Evolutionary conservation across 2,329 filamentous ascomycete genomes (phyloP).

Genomic region (Scedosporium minutisporum): DNA sequence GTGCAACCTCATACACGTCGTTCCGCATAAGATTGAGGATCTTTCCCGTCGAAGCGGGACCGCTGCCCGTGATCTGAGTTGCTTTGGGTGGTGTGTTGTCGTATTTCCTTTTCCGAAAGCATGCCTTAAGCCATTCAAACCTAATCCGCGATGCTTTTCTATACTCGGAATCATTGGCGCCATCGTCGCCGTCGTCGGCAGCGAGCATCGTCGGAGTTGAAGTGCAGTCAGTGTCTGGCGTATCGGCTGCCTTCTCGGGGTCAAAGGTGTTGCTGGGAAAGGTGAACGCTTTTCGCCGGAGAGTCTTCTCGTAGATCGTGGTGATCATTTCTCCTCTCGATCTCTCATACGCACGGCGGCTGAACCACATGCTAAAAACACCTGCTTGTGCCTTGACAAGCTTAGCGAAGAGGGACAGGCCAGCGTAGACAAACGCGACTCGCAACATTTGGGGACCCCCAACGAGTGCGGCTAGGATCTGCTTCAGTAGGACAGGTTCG

Average conservation of each 20-base stretch:
- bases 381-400: constrained; percentile 54
- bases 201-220: neutral
- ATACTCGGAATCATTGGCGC: constrained; percentile 9
- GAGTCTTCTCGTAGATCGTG: constrained; percentile 71
- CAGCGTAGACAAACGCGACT: constrained; percentile 40
- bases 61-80: neutral
- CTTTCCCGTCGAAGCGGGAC: constrained; percentile 75
- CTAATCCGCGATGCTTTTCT: neutral
- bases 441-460: constrained; percentile 1
- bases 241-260: neutral
- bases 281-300: constrained; percentile 51
- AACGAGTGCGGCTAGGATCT: constrained; percentile 38
- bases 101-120: neutral
- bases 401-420: constrained; percentile 50
- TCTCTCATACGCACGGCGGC: constrained; percentile 73
- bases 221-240: neutral
- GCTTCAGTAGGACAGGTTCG: constrained; percentile 61
- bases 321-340: constrained; percentile 77
- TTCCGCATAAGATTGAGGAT: constrained; percentile 80
- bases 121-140: neutral
- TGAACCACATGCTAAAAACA: constrained; percentile 70
- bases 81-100: neutral
- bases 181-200: constrained; percentile 10
- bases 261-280: constrained; percentile 20
- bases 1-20: constrained; percentile 73